Base-by-base conservation (phyloP, 1,284 basidiomycete species). In the Anthracocystis walkeri region DNA sequence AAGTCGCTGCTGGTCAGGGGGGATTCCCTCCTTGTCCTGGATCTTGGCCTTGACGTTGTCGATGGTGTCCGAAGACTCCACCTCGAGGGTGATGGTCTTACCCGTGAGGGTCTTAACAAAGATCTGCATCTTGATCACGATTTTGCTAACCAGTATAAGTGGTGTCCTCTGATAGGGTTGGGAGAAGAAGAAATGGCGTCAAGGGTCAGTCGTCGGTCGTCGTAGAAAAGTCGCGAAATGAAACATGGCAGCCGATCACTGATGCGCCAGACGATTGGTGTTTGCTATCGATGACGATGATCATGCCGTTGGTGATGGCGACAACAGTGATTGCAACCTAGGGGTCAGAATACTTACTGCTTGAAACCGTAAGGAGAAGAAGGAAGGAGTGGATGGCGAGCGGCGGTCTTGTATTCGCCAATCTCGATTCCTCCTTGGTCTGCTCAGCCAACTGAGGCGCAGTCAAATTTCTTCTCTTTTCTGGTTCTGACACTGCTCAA, bases 1-100 rank as follows among this genome's bases (percentile, higher is more conserved):
- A 86, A 98, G 88, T 80, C 95, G 94, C 87, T 97, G 95, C 87
- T 97, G 94, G 88, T 97, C 95, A 80, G 93, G 93, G 65, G 93
- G 93, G 72, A 95, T 95, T 33, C 93, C 87, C 80, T 88, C 88
- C 85, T 89, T 88, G 84, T 88, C 88, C 82, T 88, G 87, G 77
- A 88, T 88, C 84, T 87, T 86, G 66, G 85, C 83, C 75, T 85
- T 85, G 69, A 85, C 83, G 55, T 84, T 84, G 78, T 85, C 83
- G 71, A 85, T 85, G 58, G 83, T 84, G 82, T 85, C 83, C 49
- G 79, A 81, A 56, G 83, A 84, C 81, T 86, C 86, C 62, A 86
- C 86, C 81, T 86, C 86, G 42, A 85, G 81, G 70, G 84, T 85
- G 79, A 85, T 85, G 52, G 84, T 85, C 80, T 85, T 85, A 50